These are phyloP conservation scores for Saposhnikovia divaricata DNA, from an alignment of 129 eudicot genomes.

Conservation along the genomic window DNA sequence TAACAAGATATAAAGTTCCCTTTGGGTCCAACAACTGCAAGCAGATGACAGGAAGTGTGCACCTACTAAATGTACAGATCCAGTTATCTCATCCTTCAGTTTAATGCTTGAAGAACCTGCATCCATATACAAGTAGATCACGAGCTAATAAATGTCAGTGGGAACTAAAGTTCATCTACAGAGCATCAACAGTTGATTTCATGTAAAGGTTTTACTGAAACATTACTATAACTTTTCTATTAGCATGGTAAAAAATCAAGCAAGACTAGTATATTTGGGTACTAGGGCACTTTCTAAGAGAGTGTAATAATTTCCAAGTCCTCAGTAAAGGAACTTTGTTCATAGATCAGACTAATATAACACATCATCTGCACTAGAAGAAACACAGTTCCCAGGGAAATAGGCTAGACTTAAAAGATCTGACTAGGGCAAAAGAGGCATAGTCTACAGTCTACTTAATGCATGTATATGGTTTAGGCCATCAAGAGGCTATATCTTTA, in stretches of 20 bases:
- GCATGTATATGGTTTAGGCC: not conserved
- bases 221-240: not conserved
- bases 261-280: not conserved
- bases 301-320: not conserved
- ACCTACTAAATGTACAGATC: slow-evolving; percentile 76
- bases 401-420: not conserved
- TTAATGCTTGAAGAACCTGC: slow-evolving; percentile 75
- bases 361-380: not conserved
- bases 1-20: slow-evolving; percentile 24
- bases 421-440: not conserved
- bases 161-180: not conserved
- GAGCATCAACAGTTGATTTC: not conserved
- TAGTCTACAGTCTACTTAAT: not conserved
- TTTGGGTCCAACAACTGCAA: slow-evolving; percentile 17
- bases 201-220: not conserved
- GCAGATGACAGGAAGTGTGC: slow-evolving; percentile 47
- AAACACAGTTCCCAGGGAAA: not conserved
- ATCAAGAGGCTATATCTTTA: not conserved
- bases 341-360: not conserved
- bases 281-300: not conserved
- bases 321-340: not conserved
- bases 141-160: not conserved
- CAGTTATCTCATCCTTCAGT: slow-evolving; percentile 63
- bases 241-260: not conserved
- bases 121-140: slow-evolving; percentile 9